Evolutionary conservation across 805 yeast genomes (phyloP), one percentile per base, ranked within the genome.

Genomic region (Cyberlindnera suaveolens): DNA sequence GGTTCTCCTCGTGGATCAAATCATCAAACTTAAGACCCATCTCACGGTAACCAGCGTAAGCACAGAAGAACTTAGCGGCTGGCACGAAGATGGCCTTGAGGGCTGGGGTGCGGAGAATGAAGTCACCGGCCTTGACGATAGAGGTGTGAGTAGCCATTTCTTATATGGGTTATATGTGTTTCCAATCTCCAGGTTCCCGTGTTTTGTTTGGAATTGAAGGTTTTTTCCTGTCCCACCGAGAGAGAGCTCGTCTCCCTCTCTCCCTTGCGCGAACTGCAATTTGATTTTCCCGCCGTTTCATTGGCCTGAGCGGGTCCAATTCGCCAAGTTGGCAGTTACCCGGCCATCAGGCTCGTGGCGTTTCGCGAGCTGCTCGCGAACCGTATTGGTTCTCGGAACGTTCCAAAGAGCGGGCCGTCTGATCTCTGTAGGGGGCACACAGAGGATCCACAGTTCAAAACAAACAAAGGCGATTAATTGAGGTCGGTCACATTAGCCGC

Each of bases 21-120:
- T 93, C 99, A 64, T 91, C 93, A 61, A 84, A 80, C 69, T 84
- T 87, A 59, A 93, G 77, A 43, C 99, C 99, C 72, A 93, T 68
- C 67, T 89, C 79, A 75, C 98, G 85, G 85, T 93, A 93, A 47
- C 98, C 98, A 44, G 96, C 75, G 52, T 76, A 74, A 53, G 80
- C 71, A 54, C 77, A 71, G 69, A 83, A 90, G 55, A 78, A 71
- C 61, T 81, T 77, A 38, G 97, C 85, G 33, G 82, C 74, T 52
- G 99, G 98, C 29, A 82, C 75, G 51, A 85, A 72, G 53, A 90
- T 65, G 63, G 82, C 80, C 53, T 85, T 77, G 61, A 93, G 77
- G 39, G 78, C 62, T 42, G 98, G 96, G 53, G 88, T 77, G 56
- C 81, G 82, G 63, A 85, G 75, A 60, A 91, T 82, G 73, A 71